Evolutionary conservation across 2,329 filamentous ascomycete genomes (phyloP).

Genomic region (Curvularia hawaiiensis): DNA sequence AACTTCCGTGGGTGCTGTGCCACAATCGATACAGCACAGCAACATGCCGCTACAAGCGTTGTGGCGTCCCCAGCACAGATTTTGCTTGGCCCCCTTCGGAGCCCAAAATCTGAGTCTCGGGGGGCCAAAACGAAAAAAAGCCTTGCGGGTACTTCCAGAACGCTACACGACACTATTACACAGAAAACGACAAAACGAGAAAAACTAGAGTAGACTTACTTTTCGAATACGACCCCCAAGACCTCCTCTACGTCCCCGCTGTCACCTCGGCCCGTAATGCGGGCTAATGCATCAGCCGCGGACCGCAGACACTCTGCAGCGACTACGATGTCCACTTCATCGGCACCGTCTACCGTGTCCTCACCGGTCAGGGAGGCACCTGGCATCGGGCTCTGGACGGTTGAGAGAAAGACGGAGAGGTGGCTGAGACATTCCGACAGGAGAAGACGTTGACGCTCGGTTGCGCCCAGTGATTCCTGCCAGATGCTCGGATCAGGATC

Average conservation of each 20-base stretch:
- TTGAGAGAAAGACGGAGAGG: conserved; percentile 73
- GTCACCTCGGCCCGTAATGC: conserved; percentile 85
- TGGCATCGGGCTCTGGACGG: conserved; percentile 50
- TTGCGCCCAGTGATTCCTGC: conserved; percentile 87
- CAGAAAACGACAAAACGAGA: background rate
- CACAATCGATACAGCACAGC: conserved; percentile 10
- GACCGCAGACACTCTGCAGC: conserved; percentile 84
- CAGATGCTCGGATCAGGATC: conserved; percentile 67
- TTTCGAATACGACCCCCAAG: conserved; percentile 95
- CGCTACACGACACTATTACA: background rate
- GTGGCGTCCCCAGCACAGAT: conserved; percentile 20
- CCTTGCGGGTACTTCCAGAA: conserved; percentile 9
- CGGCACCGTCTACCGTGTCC: conserved; percentile 13
- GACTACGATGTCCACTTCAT: conserved; percentile 80
- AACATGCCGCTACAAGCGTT: conserved; percentile 24
- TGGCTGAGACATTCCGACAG: conserved; percentile 73
- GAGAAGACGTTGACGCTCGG: conserved; percentile 84
- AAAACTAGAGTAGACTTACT: conserved; percentile 62
- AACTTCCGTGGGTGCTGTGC: conserved; percentile 5
- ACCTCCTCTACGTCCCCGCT: conserved; percentile 93
- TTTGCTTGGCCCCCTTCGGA: conserved; percentile 7
- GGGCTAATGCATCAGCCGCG: conserved; percentile 58
- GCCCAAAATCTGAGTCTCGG: conserved; percentile 9
- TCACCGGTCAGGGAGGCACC: conserved; percentile 8
- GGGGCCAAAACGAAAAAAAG: conserved; percentile 11